Base-by-base conservation (phyloP, 202 grass and related monocot genomes). In the Digitaria exilis region DNA sequence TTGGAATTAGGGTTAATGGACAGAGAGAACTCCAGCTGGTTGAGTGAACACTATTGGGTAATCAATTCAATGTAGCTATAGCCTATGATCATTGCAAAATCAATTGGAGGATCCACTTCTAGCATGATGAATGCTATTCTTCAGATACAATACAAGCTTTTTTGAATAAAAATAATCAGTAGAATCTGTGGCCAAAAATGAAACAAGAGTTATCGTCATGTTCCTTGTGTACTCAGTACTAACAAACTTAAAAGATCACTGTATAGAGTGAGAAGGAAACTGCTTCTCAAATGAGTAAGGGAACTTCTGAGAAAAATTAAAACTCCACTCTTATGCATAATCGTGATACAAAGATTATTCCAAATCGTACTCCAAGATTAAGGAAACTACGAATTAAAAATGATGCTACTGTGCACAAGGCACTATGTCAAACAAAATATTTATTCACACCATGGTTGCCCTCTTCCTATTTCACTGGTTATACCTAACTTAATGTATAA, bases 211-310 rank as follows among this genome's bases (percentile, higher is more conserved):
- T 51, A 60, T 49, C 68, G 4, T 34, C 1, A 24, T 43, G 19
- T 25, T 25, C 15, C 18, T 71, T 77, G 7, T 61, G 34, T 67
- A 15, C 32, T 71, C 50, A 44, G 49, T 59, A 69, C 9, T 52
- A 55, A 62, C 16, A 85, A 26, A 65, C 0, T 54, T 84, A 21
- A 52, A 72, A 52, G 24, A 35, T 62, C 1, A 8, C 1, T 63
- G 41, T 62, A 62, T 58, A 26, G 30, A n/a, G 16, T 50, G 60
- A 71, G 48, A 39, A 32, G 28, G 22, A 57, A 31, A 68, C 14
- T 68, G 19, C 32, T 73, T 34, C 55, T 8, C 34, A 80, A 57
- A 75, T 51, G 67, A 59, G 45, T 65, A 77, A 71, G 26, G 15
- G 45, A 25, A 77, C 14, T 69, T 28, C 26, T 65, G 44, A 21